Percentiles rank a stretch among this genome's conserved stretches.
Evolutionary conservation across 2,329 filamentous ascomycete genomes (phyloP).

Genomic region (Fusarium poae): DNA sequence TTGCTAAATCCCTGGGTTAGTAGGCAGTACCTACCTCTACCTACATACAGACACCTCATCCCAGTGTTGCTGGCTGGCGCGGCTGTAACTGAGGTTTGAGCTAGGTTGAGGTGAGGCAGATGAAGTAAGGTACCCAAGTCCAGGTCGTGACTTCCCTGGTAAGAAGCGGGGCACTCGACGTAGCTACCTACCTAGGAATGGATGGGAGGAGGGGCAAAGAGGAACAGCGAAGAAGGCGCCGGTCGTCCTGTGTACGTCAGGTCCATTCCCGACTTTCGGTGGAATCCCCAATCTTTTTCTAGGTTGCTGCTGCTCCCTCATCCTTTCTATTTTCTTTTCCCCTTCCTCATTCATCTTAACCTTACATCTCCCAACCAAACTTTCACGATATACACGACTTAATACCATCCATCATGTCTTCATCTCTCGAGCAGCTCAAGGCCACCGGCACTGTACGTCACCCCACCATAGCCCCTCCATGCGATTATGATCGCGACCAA

Average conservation of each 20-base stretch:
- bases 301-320: slow-evolving; percentile 19
- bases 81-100: slow-evolving; percentile 34
- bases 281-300: slow-evolving; percentile 40
- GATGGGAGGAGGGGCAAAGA: slow-evolving; percentile 43
- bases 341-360: slow-evolving; percentile 29
- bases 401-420: slow-evolving; percentile 72
- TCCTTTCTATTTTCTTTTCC: slow-evolving; percentile 17
- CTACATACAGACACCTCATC: background rate
- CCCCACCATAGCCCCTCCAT: slow-evolving; percentile 53
- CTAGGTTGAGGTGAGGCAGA: slow-evolving; percentile 30
- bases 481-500: slow-evolving; percentile 31
- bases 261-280: slow-evolving; percentile 41
- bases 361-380: slow-evolving; percentile 29
- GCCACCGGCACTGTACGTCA: slow-evolving; percentile 90
- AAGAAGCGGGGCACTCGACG: slow-evolving; percentile 28
- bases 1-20: background rate
- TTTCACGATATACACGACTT: slow-evolving; percentile 23
- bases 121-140: slow-evolving; percentile 35
- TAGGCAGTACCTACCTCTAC: background rate
- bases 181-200: slow-evolving; percentile 9
- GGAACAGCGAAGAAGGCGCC: slow-evolving; percentile 36
- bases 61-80: slow-evolving; percentile 37
- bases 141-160: slow-evolving; percentile 31
- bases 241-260: slow-evolving; percentile 43
- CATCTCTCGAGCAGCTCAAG: slow-evolving; percentile 97